A percentile compares a stretch with the other conserved stretches of the same genome.
Conservation (phyloP, 805 yeast genomes). For the Yamadazyma nakazawae region DNA sequence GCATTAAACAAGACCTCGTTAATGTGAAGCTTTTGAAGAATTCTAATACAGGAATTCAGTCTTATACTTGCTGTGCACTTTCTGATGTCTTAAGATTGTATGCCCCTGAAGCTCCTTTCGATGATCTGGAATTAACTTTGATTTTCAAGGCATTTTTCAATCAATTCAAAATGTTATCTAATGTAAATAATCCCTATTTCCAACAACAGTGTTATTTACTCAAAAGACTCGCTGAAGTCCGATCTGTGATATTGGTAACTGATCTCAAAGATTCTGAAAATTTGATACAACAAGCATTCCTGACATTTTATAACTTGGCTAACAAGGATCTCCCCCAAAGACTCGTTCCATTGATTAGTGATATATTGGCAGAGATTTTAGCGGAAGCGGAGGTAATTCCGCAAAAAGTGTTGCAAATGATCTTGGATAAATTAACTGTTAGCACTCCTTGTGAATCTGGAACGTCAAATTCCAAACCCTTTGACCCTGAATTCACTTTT, state of each 20-base stretch:
- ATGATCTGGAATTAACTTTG: constrained; percentile 56
- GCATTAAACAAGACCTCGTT: constrained; percentile 49
- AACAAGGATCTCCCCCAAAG: constrained; percentile 45
- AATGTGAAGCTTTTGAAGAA: constrained; percentile 58
- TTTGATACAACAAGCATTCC: constrained; percentile 55
- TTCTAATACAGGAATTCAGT: constrained; percentile 65
- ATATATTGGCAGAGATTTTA: constrained; percentile 70
- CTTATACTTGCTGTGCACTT: constrained; percentile 67
- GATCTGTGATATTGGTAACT: constrained; percentile 68
- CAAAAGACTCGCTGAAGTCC: constrained; percentile 68
- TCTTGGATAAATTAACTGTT: constrained; percentile 59
- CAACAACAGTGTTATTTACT: constrained; percentile 62
- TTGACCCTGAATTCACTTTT: constrained; percentile 62
- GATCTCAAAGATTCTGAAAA: constrained; percentile 65
- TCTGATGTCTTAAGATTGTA: constrained; percentile 71
- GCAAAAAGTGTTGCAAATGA: constrained; percentile 53
- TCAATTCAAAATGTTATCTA: constrained; percentile 56
- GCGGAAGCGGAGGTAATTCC: constrained; percentile 70
- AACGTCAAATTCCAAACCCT: constrained; percentile 18
- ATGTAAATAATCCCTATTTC: constrained; percentile 57
- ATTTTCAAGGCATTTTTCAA: constrained; percentile 64
- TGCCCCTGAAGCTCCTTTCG: constrained; percentile 91
- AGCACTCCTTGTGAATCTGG: constrained; percentile 4
- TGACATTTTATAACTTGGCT: constrained; percentile 55
- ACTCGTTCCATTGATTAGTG: constrained; percentile 61